phyloP scores from a whole-genome alignment of 2,329 filamentous ascomycete genomes.

The Microthyrium microscopicum region DNA sequence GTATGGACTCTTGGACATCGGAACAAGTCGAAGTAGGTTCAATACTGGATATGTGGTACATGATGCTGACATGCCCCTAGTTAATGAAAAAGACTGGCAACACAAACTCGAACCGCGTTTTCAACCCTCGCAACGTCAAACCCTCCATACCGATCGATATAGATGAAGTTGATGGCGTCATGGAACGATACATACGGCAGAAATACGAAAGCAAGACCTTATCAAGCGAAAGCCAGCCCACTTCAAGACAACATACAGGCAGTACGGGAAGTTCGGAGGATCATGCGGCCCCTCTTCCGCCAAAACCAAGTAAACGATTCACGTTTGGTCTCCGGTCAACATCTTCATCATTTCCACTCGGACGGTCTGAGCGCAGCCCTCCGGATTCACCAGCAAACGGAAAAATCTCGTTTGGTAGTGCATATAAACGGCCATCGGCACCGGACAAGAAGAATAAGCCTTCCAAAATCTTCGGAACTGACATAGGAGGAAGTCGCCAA shows the following conservation, averaged over 20 bases:
- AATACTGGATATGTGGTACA: slow-evolving; percentile 5
- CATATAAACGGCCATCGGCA: slow-evolving; percentile 18
- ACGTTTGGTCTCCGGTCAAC: slow-evolving; percentile 49
- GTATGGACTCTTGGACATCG: slow-evolving; percentile 92
- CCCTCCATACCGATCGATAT: slow-evolving; percentile 75
- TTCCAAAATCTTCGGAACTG: slow-evolving; percentile 5
- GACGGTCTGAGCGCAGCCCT: slow-evolving; percentile 37
- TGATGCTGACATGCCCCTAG: slow-evolving; percentile 29
- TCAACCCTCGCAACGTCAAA: slow-evolving; percentile 71
- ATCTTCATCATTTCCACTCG: slow-evolving; percentile 53
- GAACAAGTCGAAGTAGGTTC: slow-evolving; percentile 82
- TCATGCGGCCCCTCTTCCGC: slow-evolving; percentile 39
- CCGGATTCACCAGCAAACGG: slow-evolving; percentile 19
- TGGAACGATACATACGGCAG: slow-evolving; percentile 88
- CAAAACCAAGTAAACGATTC: slow-evolving; percentile 43
- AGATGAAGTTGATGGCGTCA: slow-evolving; percentile 82
- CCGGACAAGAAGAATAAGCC: slow-evolving; percentile 17
- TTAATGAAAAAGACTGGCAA: slow-evolving; percentile 94
- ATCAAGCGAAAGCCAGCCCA: slow-evolving; percentile 20
- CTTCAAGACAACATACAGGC: slow-evolving; percentile 37
- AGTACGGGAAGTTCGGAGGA: slow-evolving; percentile 40
- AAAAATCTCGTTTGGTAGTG: slow-evolving; percentile 14
- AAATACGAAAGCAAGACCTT: slow-evolving; percentile 66
- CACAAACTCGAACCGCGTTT: slow-evolving; percentile 65
- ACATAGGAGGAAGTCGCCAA: slow-evolving; percentile 35